phyloP scores from a whole-genome alignment of 139 green algal species.

The Zygnema cylindricum region DNA sequence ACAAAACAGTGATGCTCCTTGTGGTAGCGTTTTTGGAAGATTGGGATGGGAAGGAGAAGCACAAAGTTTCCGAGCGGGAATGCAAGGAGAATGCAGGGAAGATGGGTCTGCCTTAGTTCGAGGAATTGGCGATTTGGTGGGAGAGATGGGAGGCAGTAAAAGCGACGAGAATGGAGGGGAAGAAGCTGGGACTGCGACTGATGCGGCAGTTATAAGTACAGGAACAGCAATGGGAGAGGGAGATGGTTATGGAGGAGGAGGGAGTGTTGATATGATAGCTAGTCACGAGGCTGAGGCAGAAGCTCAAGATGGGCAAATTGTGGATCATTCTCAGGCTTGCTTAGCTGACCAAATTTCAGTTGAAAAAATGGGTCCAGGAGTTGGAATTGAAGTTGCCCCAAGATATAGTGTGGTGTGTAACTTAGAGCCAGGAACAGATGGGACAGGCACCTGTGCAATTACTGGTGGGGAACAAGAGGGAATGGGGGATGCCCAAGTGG shows the following conservation, averaged over 20 bases:
- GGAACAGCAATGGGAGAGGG: constrained; percentile 27
- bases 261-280: constrained; percentile 33
- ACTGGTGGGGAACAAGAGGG: background rate
- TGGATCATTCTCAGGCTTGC: background rate
- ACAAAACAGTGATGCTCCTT: background rate
- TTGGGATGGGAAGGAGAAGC: background rate
- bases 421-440: background rate
- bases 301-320: background rate
- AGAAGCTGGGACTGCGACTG: constrained; percentile 28
- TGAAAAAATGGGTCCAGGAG: background rate
- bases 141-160: background rate
- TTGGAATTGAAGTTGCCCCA: background rate
- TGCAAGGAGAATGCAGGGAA: background rate
- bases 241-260: background rate
- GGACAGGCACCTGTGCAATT: background rate
- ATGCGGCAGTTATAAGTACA: constrained; percentile 45
- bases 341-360: background rate
- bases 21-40: background rate
- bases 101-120: background rate
- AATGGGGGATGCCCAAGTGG: background rate
- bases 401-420: background rate
- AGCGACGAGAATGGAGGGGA: constrained; percentile 15
- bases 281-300: background rate
- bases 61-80: background rate
- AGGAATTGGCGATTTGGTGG: background rate